phyloP scores from a whole-genome alignment of 1,139 yeast genomes.

The Starmera stellimalicola region DNA sequence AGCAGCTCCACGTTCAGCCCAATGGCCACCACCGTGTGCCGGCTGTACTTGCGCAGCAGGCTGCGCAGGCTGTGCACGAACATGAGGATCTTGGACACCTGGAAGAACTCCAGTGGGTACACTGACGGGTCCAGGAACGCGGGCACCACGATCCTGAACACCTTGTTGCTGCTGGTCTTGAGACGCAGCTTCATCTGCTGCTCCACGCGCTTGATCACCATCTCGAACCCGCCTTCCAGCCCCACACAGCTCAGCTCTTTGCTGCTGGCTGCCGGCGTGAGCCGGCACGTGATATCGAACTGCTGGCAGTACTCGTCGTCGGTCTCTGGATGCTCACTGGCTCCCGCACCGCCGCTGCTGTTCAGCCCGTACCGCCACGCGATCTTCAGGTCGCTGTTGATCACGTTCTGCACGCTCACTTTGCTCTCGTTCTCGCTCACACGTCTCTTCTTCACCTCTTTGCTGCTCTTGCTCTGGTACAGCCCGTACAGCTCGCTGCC shows the following conservation, averaged over 20 bases:
- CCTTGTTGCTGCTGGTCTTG: slow-evolving; percentile 22
- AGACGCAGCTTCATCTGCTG: slow-evolving; percentile 29
- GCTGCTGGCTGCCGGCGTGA: slow-evolving; percentile 57
- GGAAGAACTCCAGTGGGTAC: slow-evolving; percentile 47
- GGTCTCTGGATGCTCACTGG: slow-evolving; percentile 15
- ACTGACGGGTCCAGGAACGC: slow-evolving; percentile 70
- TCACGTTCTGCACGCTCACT: slow-evolving; percentile 58
- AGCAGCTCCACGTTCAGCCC: slow-evolving; percentile 64
- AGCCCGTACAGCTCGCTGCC: slow-evolving; percentile 71
- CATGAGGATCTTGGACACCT: slow-evolving; percentile 43
- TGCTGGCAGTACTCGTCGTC: slow-evolving; percentile 54
- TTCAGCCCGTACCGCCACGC: slow-evolving; percentile 81
- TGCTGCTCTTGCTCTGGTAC: slow-evolving; percentile 61
- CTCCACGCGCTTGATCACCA: slow-evolving; percentile 33
- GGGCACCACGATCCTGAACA: slow-evolving; percentile 67
- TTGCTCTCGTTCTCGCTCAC: slow-evolving; percentile 51
- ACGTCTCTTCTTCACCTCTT: slow-evolving; percentile 53
- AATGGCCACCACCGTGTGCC: slow-evolving; percentile 38
- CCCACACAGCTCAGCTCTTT: slow-evolving; percentile 52
- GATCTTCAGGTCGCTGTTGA: slow-evolving; percentile 56
- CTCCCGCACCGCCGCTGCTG: slow-evolving; percentile 23
- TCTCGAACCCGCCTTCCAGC: slow-evolving; percentile 19
- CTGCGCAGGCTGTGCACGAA: slow-evolving; percentile 55
- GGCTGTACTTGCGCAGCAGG: slow-evolving; percentile 37
- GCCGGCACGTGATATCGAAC: slow-evolving; percentile 65